Conservation (phyloP, 1,139 yeast species). For the Debaryomyces udenii region DNA sequence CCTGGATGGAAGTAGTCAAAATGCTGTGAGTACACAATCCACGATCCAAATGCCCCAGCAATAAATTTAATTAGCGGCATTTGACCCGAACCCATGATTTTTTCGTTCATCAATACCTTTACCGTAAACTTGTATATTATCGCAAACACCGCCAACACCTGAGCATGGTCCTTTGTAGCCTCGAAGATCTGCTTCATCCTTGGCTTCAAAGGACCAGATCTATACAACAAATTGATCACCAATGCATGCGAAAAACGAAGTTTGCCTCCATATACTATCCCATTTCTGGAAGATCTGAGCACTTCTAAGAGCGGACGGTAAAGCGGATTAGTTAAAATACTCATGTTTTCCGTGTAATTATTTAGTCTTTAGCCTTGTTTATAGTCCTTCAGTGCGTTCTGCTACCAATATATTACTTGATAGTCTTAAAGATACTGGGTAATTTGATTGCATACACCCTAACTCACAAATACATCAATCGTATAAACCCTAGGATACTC, state of each 20-base stretch:
- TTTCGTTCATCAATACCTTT: conserved; percentile 35
- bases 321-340: conserved; percentile 29
- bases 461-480: not conserved
- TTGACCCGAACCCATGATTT: conserved; percentile 37
- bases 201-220: conserved; percentile 50
- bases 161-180: conserved; percentile 70
- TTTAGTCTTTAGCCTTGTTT: no score
- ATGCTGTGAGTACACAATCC: conserved; percentile 66
- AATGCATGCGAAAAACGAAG: conserved; percentile 74
- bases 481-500: not conserved
- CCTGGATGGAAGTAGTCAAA: conserved; percentile 49
- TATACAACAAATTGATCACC: conserved; percentile 62
- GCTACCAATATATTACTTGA: not conserved
- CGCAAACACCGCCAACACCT: conserved; percentile 68
- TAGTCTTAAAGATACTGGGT: not conserved
- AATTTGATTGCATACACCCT: not conserved
- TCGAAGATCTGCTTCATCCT: conserved; percentile 52
- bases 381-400: not conserved
- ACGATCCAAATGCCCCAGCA: conserved; percentile 69
- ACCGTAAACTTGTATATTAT: conserved; percentile 54
- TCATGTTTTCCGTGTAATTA: no score
- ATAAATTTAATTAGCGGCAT: conserved; percentile 47
- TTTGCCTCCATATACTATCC: conserved; percentile 72
- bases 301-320: conserved; percentile 45
- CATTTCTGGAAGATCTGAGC: conserved; percentile 49